Conservation (phyloP, 2,329 filamentous ascomycete genomes). For the Elsinoe ampelina region DNA sequence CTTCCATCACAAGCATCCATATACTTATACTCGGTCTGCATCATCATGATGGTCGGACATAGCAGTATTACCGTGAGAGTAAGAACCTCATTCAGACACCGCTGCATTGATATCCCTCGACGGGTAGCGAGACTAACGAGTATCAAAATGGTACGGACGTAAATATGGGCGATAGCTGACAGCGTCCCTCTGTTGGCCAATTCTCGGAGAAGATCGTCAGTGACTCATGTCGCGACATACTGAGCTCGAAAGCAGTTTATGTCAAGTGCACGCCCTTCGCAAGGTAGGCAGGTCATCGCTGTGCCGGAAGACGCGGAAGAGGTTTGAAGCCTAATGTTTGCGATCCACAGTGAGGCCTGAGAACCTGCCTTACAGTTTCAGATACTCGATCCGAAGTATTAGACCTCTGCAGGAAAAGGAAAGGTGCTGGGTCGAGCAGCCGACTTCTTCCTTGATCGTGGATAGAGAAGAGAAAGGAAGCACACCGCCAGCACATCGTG, state of each 20-base stretch:
- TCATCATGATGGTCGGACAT: no score
- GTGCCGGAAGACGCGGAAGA: no score
- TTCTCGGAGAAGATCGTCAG: not conserved
- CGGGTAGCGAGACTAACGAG: not conserved
- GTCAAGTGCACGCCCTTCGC: not conserved
- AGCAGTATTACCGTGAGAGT: no score
- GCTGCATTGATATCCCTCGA: not conserved
- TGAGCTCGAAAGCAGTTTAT: no score
- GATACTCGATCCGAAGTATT: no score
- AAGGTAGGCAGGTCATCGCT: not conserved
- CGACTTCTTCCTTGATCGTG: no score
- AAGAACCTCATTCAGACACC: not conserved
- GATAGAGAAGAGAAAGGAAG: no score
- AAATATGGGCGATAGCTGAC: not conserved
- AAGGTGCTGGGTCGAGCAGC: no score
- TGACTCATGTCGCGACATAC: not conserved
- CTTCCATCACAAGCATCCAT: no score
- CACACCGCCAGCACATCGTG: not conserved
- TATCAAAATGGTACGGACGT: not conserved
- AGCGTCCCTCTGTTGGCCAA: not conserved
- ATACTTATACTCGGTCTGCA: no score
- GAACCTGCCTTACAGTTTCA: no score
- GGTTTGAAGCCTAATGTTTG: not conserved
- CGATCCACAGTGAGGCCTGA: not conserved
- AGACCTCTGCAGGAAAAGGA: no score